Evolutionary conservation across 257 asterid genomes (phyloP).

Genomic region (Dorcoceras hygrometricum): DNA sequence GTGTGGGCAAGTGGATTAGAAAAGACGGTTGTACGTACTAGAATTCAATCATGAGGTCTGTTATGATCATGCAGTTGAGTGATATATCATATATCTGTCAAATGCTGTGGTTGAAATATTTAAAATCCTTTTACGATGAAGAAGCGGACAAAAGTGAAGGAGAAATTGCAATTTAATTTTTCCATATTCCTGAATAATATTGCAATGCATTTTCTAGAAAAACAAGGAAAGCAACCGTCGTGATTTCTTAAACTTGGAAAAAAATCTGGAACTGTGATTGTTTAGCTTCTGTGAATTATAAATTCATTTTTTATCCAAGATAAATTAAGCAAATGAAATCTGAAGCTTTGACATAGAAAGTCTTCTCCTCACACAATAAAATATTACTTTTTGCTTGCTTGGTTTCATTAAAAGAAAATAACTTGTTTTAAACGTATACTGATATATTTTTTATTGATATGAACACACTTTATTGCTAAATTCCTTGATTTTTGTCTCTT

Average conservation of each 20-base stretch:
- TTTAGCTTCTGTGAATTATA: neutral
- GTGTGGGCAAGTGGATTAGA: neutral
- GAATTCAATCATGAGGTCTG: neutral
- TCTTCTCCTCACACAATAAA: neutral
- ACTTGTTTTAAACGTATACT: neutral
- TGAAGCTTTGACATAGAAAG: neutral
- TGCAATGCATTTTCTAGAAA: neutral
- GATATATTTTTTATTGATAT: neutral
- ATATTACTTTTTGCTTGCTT: neutral
- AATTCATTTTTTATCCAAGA: no score
- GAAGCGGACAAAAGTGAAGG: neutral
- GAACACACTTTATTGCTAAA: slow-evolving; percentile 11
- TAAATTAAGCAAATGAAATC: neutral
- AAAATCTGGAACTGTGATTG: neutral
- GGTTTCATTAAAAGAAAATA: neutral
- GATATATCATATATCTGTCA: neutral
- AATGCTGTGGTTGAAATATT: neutral
- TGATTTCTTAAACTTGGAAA: neutral
- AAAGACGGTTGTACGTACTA: neutral
- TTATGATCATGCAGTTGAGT: neutral
- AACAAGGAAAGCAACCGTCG: neutral
- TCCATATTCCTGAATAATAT: neutral
- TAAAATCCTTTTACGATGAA: neutral
- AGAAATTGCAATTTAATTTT: neutral
- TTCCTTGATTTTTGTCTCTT: slow-evolving; percentile 28